Percentiles rank a stretch among this genome's conserved stretches.
phyloP scores from a whole-genome alignment of 2,329 filamentous ascomycete species.

The Ilyonectria mors-panacis region DNA sequence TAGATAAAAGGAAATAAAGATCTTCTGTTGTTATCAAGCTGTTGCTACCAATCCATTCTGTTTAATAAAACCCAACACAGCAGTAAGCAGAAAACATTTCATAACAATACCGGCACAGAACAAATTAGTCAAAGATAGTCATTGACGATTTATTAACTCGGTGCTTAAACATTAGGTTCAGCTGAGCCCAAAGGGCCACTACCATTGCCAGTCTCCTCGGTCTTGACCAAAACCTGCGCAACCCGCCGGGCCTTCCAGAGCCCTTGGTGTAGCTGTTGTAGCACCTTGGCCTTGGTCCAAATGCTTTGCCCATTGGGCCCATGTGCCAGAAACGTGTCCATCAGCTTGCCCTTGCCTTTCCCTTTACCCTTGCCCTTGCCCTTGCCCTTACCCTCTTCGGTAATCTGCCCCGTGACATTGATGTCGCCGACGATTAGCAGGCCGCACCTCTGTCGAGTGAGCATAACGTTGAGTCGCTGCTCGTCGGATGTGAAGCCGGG shows the following conservation, averaged over 20 bases:
- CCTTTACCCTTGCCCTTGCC: slow-evolving; percentile 3
- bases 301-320: background rate
- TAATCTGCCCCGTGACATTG: slow-evolving; percentile 26
- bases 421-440: slow-evolving; percentile 43
- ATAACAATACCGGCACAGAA: too few species aligned
- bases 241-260: background rate
- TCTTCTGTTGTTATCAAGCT: too few species aligned
- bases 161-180: too few species aligned
- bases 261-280: background rate
- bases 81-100: too few species aligned
- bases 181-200: too few species aligned
- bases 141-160: too few species aligned
- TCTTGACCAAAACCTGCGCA: background rate
- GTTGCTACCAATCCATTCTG: too few species aligned
- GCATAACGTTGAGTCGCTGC: slow-evolving; percentile 40
- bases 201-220: too few species aligned
- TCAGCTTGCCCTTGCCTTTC: background rate
- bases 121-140: too few species aligned
- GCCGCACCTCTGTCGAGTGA: slow-evolving; percentile 35
- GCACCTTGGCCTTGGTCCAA: background rate
- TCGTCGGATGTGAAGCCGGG: slow-evolving; percentile 33
- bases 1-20: too few species aligned
- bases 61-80: too few species aligned
- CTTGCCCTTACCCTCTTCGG: background rate
- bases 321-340: too few species aligned